A percentile compares a stretch with the other conserved stretches of the same genome.
Conservation (phyloP, 2,329 filamentous ascomycete genomes). For the Trichoderma hamatum region DNA sequence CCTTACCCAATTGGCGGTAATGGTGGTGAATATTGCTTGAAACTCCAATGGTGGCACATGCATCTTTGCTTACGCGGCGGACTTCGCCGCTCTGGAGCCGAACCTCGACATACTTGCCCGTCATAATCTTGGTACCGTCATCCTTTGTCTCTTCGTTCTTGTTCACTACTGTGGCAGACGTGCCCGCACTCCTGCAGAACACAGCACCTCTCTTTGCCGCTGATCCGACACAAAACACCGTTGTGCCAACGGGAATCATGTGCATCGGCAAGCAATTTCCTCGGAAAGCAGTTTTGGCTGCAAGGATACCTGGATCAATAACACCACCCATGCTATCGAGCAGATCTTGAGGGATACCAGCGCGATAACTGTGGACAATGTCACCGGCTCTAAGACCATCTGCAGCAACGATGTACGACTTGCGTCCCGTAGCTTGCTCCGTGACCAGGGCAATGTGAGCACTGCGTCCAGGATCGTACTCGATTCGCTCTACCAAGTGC, state of each 20-base stretch:
- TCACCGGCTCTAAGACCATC: constrained; percentile 94
- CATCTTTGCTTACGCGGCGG: constrained; percentile 84
- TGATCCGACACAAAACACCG: constrained; percentile 87
- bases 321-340: constrained; percentile 90
- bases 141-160: constrained; percentile 77
- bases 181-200: constrained; percentile 93
- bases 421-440: constrained; percentile 69
- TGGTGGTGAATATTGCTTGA: constrained; percentile 93
- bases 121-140: constrained; percentile 63
- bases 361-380: constrained; percentile 85
- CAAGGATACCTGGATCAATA: constrained; percentile 92
- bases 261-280: constrained; percentile 95
- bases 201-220: constrained; percentile 74
- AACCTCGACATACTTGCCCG: constrained; percentile 78
- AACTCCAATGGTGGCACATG: constrained; percentile 91
- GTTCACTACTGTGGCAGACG: constrained; percentile 83
- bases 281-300: constrained; percentile 88
- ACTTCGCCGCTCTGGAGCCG: constrained; percentile 91
- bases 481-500: constrained; percentile 89
- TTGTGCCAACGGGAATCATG: constrained; percentile 93
- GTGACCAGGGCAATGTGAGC: constrained; percentile 90
- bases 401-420: constrained; percentile 92
- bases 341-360: constrained; percentile 84
- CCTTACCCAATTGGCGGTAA: constrained; percentile 90
- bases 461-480: constrained; percentile 91